Evolutionary conservation across 192 early-diverging fungal species (phyloP).

Genomic region (Ramicandelaber brevisporus): DNA sequence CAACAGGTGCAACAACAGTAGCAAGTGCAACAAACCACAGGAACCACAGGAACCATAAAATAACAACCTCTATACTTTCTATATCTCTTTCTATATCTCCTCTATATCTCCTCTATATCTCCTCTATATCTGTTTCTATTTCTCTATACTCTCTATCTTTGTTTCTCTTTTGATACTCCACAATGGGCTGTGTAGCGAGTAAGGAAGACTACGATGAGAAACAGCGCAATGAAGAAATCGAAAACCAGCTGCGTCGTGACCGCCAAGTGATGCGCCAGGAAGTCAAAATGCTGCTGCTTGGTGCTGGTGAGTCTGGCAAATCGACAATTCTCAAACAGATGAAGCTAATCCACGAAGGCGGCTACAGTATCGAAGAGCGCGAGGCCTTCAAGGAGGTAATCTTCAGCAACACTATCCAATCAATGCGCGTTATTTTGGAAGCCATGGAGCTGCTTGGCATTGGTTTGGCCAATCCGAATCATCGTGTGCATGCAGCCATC

Average conservation of each 20-base stretch:
- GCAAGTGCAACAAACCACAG: too few species aligned
- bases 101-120: too few species aligned
- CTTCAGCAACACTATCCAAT: constrained; percentile 85
- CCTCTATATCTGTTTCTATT: too few species aligned
- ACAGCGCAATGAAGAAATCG: constrained; percentile 71
- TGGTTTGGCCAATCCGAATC: constrained; percentile 33
- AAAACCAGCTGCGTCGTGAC: constrained; percentile 64
- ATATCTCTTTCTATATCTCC: too few species aligned
- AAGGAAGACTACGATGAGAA: constrained; percentile 68
- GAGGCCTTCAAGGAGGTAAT: constrained; percentile 90
- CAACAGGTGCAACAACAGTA: too few species aligned
- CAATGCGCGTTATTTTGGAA: constrained; percentile 85
- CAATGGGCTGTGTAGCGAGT: constrained; percentile 76
- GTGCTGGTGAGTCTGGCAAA: constrained; percentile 92
- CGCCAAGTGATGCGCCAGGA: constrained; percentile 58
- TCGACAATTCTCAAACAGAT: constrained; percentile 95
- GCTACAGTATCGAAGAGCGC: constrained; percentile 71
- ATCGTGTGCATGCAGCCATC: constrained; percentile 38
- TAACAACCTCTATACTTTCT: too few species aligned
- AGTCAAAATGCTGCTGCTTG: constrained; percentile 88
- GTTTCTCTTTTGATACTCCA: too few species aligned
- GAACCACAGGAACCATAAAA: too few species aligned
- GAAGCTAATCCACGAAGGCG: constrained; percentile 91
- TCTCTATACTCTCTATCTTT: too few species aligned
- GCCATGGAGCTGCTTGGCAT: constrained; percentile 79